Conservation (phyloP, 305 asterid genomes). For the Vinca major region DNA sequence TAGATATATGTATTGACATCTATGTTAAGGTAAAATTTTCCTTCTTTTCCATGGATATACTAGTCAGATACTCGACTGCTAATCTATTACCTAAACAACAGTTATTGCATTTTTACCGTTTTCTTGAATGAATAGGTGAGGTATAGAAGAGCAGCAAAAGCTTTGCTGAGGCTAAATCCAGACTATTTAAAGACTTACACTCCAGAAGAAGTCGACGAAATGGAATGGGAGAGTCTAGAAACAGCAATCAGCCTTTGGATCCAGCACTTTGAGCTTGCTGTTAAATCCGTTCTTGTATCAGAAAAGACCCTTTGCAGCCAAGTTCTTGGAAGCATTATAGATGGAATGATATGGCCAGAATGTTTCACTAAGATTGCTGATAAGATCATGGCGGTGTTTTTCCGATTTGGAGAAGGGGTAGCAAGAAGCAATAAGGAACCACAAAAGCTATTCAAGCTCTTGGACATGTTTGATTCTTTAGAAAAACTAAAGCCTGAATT, state of each 20-base stretch:
- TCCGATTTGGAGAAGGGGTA: conserved; percentile 74
- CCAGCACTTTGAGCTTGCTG: conserved; percentile 55
- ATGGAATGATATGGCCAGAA: conserved; percentile 51
- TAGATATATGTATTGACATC: conserved; percentile 73
- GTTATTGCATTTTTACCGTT: background rate
- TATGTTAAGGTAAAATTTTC: conserved; percentile 49
- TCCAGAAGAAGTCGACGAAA: conserved; percentile 58
- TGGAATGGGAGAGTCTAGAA: conserved; percentile 70
- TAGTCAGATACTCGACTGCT: no score
- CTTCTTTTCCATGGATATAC: no score
- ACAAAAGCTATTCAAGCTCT: conserved; percentile 72
- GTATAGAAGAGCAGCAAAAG: conserved; percentile 77
- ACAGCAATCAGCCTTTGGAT: conserved; percentile 63
- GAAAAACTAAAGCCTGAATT: conserved; percentile 46
- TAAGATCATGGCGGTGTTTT: conserved; percentile 87
- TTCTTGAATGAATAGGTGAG: conserved; percentile 38
- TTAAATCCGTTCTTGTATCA: conserved; percentile 43
- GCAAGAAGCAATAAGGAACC: conserved; percentile 77
- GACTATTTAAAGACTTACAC: conserved; percentile 57
- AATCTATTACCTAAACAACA: no score
- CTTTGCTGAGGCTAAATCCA: conserved; percentile 59
- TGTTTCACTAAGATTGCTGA: conserved; percentile 72
- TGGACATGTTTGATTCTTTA: conserved; percentile 63
- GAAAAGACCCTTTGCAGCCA: conserved; percentile 51
- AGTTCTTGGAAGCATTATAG: conserved; percentile 45